A percentile compares a stretch with the other conserved stretches of the same genome.
Conservation (phyloP, 371 early-diverging fungal genomes). For the Apophysomyces trapeziformis region DNA sequence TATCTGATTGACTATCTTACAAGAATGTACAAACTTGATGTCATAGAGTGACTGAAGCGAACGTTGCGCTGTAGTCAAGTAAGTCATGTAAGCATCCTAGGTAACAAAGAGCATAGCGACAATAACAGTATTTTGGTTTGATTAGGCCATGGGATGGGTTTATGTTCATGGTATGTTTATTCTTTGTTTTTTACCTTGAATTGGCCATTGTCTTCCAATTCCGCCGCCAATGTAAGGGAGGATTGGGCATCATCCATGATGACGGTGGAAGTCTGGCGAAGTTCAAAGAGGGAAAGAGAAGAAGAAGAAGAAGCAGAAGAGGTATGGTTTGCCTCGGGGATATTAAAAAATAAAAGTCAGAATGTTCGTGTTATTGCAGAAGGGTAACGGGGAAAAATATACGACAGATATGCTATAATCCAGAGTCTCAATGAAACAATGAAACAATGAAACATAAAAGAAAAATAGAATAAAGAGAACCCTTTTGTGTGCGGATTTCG, state of each 20-base stretch:
- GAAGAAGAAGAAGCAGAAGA: slow-evolving; percentile 7
- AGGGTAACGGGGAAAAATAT: background rate
- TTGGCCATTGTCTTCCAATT: slow-evolving; percentile 44
- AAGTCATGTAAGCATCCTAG: slow-evolving; percentile 53
- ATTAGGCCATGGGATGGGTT: too few relatives aligned
- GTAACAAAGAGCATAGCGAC: too few relatives aligned
- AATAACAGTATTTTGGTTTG: too few relatives aligned
- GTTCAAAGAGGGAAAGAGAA: background rate
- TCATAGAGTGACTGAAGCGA: slow-evolving; percentile 40
- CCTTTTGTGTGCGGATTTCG: too few relatives aligned
- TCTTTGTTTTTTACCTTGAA: slow-evolving; percentile 31
- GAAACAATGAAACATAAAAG: slow-evolving; percentile 5
- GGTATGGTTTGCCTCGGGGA: background rate
- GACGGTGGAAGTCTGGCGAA: background rate
- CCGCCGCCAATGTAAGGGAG: slow-evolving; percentile 34
- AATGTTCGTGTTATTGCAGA: background rate
- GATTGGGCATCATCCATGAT: slow-evolving; percentile 41
- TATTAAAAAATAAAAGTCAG: slow-evolving; percentile 4
- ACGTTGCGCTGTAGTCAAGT: slow-evolving; percentile 32
- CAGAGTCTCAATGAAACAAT: slow-evolving; percentile 1
- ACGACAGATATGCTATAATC: background rate
- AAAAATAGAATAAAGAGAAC: too few relatives aligned
- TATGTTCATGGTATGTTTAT: too few relatives aligned
- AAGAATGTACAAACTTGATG: slow-evolving; percentile 53
- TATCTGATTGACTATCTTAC: slow-evolving; percentile 27